phyloP scores from a whole-genome alignment of 495 filamentous ascomycete genomes.

The Xanthoparmelia taractica region DNA sequence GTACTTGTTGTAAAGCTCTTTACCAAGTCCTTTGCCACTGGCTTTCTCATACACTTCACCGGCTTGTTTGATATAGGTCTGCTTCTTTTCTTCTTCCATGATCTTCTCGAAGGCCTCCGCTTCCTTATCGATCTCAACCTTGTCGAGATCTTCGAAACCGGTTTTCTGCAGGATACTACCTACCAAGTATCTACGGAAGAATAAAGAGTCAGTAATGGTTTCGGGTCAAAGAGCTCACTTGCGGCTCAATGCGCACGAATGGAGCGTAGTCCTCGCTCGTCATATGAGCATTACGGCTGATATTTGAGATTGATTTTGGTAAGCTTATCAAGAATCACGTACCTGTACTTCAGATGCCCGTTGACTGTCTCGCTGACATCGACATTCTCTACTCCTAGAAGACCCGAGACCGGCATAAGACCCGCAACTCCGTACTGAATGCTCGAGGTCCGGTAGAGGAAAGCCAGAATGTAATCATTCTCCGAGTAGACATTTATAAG shows the following conservation, averaged over 20 bases:
- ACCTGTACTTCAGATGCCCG: constrained; percentile 48
- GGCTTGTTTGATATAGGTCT: constrained; percentile 42
- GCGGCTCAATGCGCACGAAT: no score
- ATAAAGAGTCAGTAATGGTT: background rate
- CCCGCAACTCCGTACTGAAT: constrained; percentile 72
- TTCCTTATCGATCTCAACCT: constrained; percentile 50
- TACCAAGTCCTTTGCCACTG: constrained; percentile 32
- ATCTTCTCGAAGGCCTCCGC: constrained; percentile 47
- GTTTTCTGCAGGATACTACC: constrained; percentile 60
- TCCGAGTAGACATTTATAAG: constrained; percentile 71
- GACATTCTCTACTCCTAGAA: constrained; percentile 66
- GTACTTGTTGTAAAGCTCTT: constrained; percentile 32
- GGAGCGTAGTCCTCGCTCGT: background rate
- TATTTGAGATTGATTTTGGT: background rate
- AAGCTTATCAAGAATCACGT: background rate
- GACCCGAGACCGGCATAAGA: constrained; percentile 54
- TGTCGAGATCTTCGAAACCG: constrained; percentile 58
- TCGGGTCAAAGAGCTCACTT: background rate
- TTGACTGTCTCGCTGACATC: constrained; percentile 64
- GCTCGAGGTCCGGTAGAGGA: constrained; percentile 69
- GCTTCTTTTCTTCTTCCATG: constrained; percentile 46
- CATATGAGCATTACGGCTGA: background rate
- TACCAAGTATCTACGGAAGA: constrained; percentile 58
- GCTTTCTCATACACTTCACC: constrained; percentile 2
- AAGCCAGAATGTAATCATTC: constrained; percentile 69